Evolutionary conservation across 345 rosid species (phyloP).

Genomic region (Crucihimalaya himalaica): DNA sequence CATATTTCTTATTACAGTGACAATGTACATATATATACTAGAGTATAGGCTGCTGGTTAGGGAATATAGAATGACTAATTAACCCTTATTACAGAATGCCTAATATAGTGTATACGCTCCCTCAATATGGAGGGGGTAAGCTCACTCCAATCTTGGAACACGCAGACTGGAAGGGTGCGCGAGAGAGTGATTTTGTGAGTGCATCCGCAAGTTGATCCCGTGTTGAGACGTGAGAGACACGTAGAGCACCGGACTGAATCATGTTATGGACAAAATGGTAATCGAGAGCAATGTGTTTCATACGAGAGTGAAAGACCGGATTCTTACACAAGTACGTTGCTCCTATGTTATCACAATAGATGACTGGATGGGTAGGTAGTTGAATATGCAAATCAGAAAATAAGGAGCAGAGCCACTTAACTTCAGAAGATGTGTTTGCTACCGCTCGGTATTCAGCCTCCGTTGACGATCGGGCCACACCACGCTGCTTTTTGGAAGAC

Average conservation of each 20-base stretch:
- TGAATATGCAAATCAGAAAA: background rate
- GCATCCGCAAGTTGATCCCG: background rate
- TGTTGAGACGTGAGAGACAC: background rate
- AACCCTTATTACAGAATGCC: too few species aligned
- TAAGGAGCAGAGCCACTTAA: background rate
- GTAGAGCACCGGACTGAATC: background rate
- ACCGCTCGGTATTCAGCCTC: background rate
- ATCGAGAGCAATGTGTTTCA: background rate
- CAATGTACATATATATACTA: too few species aligned
- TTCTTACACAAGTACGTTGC: background rate
- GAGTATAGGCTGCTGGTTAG: too few species aligned
- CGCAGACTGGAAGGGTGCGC: accelerated
- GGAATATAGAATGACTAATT: too few species aligned
- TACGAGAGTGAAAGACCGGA: background rate
- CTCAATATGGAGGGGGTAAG: background rate
- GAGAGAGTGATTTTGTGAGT: background rate
- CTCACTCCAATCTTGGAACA: background rate
- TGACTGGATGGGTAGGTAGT: background rate
- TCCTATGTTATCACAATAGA: background rate
- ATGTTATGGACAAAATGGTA: background rate
- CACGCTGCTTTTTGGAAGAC: background rate
- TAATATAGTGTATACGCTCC: too few species aligned
- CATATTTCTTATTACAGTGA: too few species aligned
- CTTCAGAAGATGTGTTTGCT: accelerated
- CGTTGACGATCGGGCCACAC: background rate